Base-by-base conservation (phyloP, 208 protist species). In the Lotmaria passim region DNA sequence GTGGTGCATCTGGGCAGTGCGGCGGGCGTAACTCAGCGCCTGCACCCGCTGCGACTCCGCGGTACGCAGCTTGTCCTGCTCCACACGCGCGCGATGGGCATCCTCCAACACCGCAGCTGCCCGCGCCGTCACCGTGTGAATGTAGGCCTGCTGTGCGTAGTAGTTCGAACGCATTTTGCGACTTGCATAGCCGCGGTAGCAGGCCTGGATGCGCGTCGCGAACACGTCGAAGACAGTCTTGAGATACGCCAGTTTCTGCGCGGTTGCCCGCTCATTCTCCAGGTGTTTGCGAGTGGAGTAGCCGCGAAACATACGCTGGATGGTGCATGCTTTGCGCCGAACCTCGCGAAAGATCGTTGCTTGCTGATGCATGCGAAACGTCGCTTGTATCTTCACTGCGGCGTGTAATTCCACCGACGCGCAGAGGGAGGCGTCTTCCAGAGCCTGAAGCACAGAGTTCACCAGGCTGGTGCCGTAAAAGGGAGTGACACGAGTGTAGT, bases 281-380 rank as follows among this genome's bases (percentile, higher is more conserved):
- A 84, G 68, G n/a, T 24, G 59, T 56, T 63, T 67, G 6, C 85
- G 77, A 14, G 78, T 53, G 17, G 67, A 17, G 67, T 82, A 69
- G n/a, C 87, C 81, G 51, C 84, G 84, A 56, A 79, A 90, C 11
- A 87, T 50, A 10, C 82, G 73, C 72, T 94, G 88, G 14, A 94
- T 82, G 19, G 28, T 47, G 12, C 84, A 36, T 30, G 82, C 63
- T 8, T 59, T 47, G 12, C 24, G 44, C 3, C 62, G 67, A 1
- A 86, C 14, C 11, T 15, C 36, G 12, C 21, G 28, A 72, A 68
- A 94, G 0, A 53, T 46, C 12, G 50, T 60, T 14, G 75, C 78
- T 24, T 76, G 57, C 36, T n/a, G 58, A 50, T 69, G 72, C 88
- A 91, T 94, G 39, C 88, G 85, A 60, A 73, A 85, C 7, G 73